These are phyloP conservation scores for Leishmania gerbilli DNA, from an alignment of 208 protist species.

Conservation along the genomic window DNA sequence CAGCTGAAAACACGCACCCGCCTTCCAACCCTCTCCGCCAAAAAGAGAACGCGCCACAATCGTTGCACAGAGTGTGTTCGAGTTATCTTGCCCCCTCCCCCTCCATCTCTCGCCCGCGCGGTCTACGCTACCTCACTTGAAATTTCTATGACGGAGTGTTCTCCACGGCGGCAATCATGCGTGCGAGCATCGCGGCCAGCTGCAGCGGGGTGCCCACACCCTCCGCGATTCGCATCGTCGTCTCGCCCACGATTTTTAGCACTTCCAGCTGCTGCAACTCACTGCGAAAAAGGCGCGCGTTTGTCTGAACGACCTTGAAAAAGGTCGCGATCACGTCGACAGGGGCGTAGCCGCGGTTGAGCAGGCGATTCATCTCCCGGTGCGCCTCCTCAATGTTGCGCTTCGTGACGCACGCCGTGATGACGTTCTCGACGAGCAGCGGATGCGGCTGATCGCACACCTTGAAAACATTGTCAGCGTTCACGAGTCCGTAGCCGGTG, in stretches of 20 bases:
- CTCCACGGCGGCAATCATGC: constrained; percentile 54
- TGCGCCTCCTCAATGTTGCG: constrained; percentile 78
- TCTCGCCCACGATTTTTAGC: constrained; percentile 80
- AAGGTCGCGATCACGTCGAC: constrained; percentile 97
- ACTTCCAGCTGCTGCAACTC: constrained; percentile 84
- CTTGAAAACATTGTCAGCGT: constrained; percentile 98
- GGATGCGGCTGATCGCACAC: constrained; percentile 99
- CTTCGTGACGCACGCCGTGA: constrained; percentile 82
- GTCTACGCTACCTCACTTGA: neutral
- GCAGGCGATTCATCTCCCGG: constrained; percentile 78
- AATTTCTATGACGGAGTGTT: constrained; percentile 25
- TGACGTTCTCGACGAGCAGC: constrained; percentile 91
- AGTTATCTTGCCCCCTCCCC: neutral
- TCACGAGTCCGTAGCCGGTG: constrained; percentile 96
- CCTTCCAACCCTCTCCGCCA: neutral
- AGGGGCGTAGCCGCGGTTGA: constrained; percentile 94
- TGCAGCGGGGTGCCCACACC: constrained; percentile 85
- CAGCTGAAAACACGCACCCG: neutral
- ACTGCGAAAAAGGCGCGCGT: constrained; percentile 51
- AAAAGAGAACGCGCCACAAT: neutral
- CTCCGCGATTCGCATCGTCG: constrained; percentile 88
- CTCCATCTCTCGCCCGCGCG: neutral
- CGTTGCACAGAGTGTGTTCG: neutral
- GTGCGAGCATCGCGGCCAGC: constrained; percentile 82
- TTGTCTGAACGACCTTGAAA: constrained; percentile 88